Base-by-base conservation (phyloP, 208 protist species). In the Crithidia sp. region DNA sequence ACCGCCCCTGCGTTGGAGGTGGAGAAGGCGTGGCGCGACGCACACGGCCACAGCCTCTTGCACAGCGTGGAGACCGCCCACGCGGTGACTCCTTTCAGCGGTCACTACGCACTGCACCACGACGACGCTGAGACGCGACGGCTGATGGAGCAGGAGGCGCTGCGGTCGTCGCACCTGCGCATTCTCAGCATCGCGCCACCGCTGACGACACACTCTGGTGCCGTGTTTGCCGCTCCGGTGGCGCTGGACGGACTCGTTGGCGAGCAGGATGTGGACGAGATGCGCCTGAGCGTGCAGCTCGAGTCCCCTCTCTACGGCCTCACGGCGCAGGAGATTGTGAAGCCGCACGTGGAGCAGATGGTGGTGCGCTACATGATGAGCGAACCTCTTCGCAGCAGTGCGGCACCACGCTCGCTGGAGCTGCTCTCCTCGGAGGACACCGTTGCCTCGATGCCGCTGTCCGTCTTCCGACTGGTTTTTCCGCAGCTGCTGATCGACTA, bases 401-500 rank as follows among this genome's bases (percentile, higher is more conserved):
- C 53, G 3, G 37, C 16, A 3, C 53, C 44, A 1, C 28, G 28
- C 10, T 19, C 37, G 3, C 8, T 19, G 2, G 63, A 64, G n/a
- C 6, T 39, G 47, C 28, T 54, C 54, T 13, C 56, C 13, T 8
- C 12, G 3, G 19, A 36, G 7, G 67, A 59, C 2, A 47, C 50
- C 47, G 45, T 91, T 37, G 58, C 80, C 16, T 64, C 80, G 5
- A 91, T 96, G 85, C 91, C 91, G 9, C 73, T 96, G 9, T 90
- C 88, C 8, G 81, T 96, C 14, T 94, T 96, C 50, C 88, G 91
- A 17, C 69, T 79, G 0, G 81, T 77, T 2, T 94, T 89, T 71
- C 88, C 91, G 16, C 91, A 96, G 76, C 56, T 90, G 45, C 82
- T 96, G 54, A 69, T 96, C n/a, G 87, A 92, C 65, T 96, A 87